Percentiles rank a stretch among this genome's conserved stretches.
These are phyloP conservation scores for Nicotiana obtusifolia DNA, from an alignment of 257 asterid genomes.

Conservation along the genomic window DNA sequence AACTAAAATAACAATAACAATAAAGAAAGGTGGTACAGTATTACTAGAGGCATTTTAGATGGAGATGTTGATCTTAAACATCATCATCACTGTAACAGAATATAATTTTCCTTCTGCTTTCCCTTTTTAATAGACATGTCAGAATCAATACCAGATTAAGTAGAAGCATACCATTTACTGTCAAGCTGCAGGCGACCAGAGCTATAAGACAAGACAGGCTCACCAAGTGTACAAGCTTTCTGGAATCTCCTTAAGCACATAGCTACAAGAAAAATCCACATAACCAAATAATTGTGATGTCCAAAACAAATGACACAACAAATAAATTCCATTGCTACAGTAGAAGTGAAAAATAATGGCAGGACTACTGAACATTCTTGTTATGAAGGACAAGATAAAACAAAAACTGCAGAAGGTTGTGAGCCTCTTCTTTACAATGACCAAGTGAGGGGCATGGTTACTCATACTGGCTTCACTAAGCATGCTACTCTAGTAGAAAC, in stretches of 20 bases:
- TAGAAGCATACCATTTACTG: constrained; percentile 67
- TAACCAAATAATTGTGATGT: constrained; percentile 14
- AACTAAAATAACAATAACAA: background rate
- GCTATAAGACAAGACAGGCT: constrained; percentile 61
- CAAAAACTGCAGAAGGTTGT: background rate
- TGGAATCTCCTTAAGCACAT: constrained; percentile 92
- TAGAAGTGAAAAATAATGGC: background rate
- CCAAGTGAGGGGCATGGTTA: background rate
- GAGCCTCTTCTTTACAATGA: background rate
- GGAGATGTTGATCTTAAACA: background rate
- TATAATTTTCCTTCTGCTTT: too few relatives aligned
- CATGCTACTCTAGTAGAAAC: background rate
- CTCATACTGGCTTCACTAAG: background rate
- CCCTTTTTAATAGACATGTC: background rate
- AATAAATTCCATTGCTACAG: background rate
- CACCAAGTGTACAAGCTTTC: constrained; percentile 58
- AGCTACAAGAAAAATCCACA: constrained; percentile 43
- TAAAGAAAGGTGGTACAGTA: background rate
- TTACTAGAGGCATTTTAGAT: background rate
- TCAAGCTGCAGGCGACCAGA: constrained; percentile 63
- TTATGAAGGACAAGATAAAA: background rate
- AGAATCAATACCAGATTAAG: background rate
- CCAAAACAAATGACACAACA: constrained; percentile 12
- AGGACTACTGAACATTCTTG: background rate
- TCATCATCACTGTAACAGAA: background rate